phyloP scores from a whole-genome alignment of 2,329 filamentous ascomycete genomes.

The Penicillium sp. region DNA sequence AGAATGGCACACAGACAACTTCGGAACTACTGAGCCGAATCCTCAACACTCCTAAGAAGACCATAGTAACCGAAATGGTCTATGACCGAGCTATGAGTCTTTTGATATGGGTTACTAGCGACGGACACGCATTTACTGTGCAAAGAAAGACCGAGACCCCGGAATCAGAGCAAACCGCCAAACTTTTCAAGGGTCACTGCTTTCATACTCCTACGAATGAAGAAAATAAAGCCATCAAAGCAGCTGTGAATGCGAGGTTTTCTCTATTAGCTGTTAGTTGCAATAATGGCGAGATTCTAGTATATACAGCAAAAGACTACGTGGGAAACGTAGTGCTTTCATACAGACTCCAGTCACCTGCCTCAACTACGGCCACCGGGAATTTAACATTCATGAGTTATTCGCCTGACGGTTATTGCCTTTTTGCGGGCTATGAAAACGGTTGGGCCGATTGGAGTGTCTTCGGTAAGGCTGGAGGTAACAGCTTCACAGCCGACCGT shows the following conservation, averaged over 20 bases:
- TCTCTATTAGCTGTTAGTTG: slow-evolving; percentile 88
- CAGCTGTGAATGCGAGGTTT: slow-evolving; percentile 89
- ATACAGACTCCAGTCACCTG: slow-evolving; percentile 68
- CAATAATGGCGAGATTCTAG: slow-evolving; percentile 69
- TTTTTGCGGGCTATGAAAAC: slow-evolving; percentile 87
- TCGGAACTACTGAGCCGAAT: slow-evolving; percentile 88
- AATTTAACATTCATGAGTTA: slow-evolving; percentile 71
- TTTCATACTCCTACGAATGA: slow-evolving; percentile 71
- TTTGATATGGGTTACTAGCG: slow-evolving; percentile 83
- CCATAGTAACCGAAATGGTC: slow-evolving; percentile 75
- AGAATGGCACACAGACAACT: slow-evolving; percentile 74
- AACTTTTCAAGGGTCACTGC: slow-evolving; percentile 82
- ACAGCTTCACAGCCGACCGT: slow-evolving; percentile 71
- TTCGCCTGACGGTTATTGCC: slow-evolving; percentile 91
- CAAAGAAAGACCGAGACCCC: slow-evolving; percentile 57
- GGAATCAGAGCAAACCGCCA: slow-evolving; percentile 52
- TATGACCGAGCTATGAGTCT: slow-evolving; percentile 96
- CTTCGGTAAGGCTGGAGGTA: slow-evolving; percentile 84
- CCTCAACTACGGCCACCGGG: slow-evolving; percentile 66
- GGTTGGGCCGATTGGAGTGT: slow-evolving; percentile 98
- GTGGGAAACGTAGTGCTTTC: slow-evolving; percentile 86
- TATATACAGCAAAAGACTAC: slow-evolving; percentile 94
- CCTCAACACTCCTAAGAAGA: slow-evolving; percentile 76
- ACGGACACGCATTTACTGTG: slow-evolving; percentile 85
- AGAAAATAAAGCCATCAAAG: slow-evolving; percentile 62